Evolutionary conservation across 768 basidiomycete genomes (phyloP).

Genomic region (Fistulinella prunicolor): DNA sequence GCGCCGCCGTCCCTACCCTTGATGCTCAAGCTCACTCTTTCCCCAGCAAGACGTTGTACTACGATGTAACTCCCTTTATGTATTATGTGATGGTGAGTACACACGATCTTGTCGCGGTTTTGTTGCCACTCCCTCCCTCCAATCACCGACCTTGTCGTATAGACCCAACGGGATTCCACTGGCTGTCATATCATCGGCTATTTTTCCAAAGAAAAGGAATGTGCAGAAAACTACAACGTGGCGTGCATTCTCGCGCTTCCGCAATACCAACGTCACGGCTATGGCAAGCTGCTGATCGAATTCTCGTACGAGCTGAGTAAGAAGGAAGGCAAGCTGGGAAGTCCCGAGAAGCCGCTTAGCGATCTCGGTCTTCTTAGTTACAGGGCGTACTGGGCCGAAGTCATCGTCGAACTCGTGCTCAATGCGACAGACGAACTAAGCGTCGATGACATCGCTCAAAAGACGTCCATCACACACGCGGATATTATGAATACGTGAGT

Average conservation of each 20-base stretch:
- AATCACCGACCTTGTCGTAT: constrained; percentile 7
- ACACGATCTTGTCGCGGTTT: neutral
- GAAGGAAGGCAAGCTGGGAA: constrained; percentile 92
- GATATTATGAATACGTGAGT: constrained; percentile 99
- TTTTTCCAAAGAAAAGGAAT: constrained; percentile 99
- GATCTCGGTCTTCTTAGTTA: constrained; percentile 93
- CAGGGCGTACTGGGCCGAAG: constrained; percentile 96
- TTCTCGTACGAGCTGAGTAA: constrained; percentile 98
- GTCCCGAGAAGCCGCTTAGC: constrained; percentile 95
- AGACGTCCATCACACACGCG: constrained; percentile 89
- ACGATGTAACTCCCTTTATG: constrained; percentile 99
- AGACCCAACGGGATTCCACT: constrained; percentile 81
- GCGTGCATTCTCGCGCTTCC: constrained; percentile 99
- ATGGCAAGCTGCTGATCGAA: constrained; percentile 93
- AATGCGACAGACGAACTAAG: constrained; percentile 71
- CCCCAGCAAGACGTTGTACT: constrained; percentile 92
- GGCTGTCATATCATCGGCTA: constrained; percentile 97
- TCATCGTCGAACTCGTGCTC: constrained; percentile 87
- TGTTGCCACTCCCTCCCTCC: constrained; percentile 10
- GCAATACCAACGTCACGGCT: constrained; percentile 95
- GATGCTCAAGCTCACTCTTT: constrained; percentile 21
- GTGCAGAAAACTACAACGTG: constrained; percentile 96
- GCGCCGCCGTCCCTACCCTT: constrained; percentile 1
- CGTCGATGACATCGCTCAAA: constrained; percentile 96
- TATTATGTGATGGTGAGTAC: constrained; percentile 93